These are phyloP conservation scores for Sclerotinia minor DNA, from an alignment of 2,329 filamentous ascomycete genomes.

Conservation along the genomic window DNA sequence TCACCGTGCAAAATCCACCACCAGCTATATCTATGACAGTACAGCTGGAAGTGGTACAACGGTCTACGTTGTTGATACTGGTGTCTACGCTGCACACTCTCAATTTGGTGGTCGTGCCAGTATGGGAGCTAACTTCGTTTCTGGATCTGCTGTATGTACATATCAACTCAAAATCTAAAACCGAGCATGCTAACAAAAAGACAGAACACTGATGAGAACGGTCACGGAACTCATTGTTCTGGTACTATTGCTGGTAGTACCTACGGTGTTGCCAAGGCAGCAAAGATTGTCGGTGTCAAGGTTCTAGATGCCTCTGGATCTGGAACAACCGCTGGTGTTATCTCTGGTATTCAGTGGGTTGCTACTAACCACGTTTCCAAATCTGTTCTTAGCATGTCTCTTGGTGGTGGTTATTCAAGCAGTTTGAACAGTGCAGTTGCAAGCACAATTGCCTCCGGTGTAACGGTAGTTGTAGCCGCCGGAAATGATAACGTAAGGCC, in stretches of 20 bases:
- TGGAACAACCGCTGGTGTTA: slow-evolving; percentile 43
- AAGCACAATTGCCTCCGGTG: slow-evolving; percentile 48
- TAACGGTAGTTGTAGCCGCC: slow-evolving; percentile 56
- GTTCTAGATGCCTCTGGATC: slow-evolving; percentile 41
- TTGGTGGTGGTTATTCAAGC: slow-evolving; percentile 49
- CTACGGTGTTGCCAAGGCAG: slow-evolving; percentile 47
- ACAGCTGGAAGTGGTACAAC: slow-evolving; percentile 41
- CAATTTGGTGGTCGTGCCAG: slow-evolving; percentile 44
- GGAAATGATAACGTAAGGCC: slow-evolving; percentile 49
- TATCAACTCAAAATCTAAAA: slow-evolving; percentile 19
- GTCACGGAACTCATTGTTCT: slow-evolving; percentile 48
- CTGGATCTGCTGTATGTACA: slow-evolving; percentile 34
- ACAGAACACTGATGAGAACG: slow-evolving; percentile 43
- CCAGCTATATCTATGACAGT: slow-evolving; percentile 41
- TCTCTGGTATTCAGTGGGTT: slow-evolving; percentile 45
- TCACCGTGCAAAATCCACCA: slow-evolving; percentile 34
- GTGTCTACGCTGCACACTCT: slow-evolving; percentile 40
- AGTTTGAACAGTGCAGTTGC: slow-evolving; percentile 54
- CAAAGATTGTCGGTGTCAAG: slow-evolving; percentile 45
- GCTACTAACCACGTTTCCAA: slow-evolving; percentile 33
- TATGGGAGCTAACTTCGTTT: slow-evolving; percentile 42
- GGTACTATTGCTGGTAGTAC: slow-evolving; percentile 43
- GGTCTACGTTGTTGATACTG: slow-evolving; percentile 45
- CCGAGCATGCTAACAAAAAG: slow-evolving; percentile 15
- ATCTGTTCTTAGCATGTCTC: slow-evolving; percentile 56